Evolutionary conservation across 2,329 filamentous ascomycete species (phyloP), one percentile per base, ranked within the genome.

Genomic region (Venturia aucupariae): DNA sequence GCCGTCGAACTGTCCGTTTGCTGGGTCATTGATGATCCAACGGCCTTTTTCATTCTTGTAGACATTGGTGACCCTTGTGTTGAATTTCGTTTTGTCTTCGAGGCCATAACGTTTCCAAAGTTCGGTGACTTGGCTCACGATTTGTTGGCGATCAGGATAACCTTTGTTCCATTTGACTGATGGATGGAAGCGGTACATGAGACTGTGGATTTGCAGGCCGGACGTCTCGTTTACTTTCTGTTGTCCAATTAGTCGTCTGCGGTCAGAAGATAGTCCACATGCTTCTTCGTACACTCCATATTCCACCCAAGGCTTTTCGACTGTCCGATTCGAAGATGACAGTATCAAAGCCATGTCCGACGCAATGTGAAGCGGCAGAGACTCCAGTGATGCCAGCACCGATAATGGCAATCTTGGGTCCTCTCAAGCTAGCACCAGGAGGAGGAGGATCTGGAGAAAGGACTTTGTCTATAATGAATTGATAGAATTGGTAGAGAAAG

Each of bases 111-210:
- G 81, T 68, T 90, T 81, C 90, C 90, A 95, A 0, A 95, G 77
- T 66, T 86, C 76, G 22, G 81, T 81, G 13, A 94, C 86, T 71
- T 92, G 86, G 30, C 81, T 80, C 54, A 92, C 80, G 66, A 95
- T 94, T 74, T 92, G 85, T 67, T 87, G 78, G 61, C 89, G 86
- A 66, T 87, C 82, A 0, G 91, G 91, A 71, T 95, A 95, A n/a
- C 89, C 89, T 38, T 81, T 78, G 41, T 83, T 79, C 86, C 89
- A 95, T 66, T 83, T 80, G 1, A 95, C 84, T 0, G 88, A 89
- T 0, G 91, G 91, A 68, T 93, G 89, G 73, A 95, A 96, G 27
- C 90, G 84, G 74, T 93, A 95, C 90, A 94, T 94, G 65, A 92
- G 74, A 24, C 86, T 90, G 73, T 95, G 90, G 27, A 95, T 92